Evolutionary conservation across 371 early-diverging fungal species (phyloP).

Genomic region (Syncephalastrum monosporum): DNA sequence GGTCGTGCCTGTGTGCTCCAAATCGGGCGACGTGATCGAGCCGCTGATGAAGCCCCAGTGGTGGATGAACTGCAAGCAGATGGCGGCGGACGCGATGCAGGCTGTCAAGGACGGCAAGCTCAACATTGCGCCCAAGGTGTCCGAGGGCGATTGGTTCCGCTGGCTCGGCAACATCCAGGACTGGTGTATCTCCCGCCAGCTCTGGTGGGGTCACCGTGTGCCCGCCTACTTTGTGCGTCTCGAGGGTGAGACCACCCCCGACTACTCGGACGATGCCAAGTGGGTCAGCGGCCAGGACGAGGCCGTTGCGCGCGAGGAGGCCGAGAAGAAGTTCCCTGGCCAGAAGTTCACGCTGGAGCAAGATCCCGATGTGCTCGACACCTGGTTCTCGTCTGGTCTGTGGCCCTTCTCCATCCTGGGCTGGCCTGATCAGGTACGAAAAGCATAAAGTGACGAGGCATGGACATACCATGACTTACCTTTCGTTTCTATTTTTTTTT

Average conservation of each 20-base stretch:
- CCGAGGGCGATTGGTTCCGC: constrained; percentile 94
- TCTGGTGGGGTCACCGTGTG: constrained; percentile 99
- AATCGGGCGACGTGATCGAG: constrained; percentile 98
- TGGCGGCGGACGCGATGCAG: constrained; percentile 88
- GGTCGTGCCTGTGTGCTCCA: constrained; percentile 91
- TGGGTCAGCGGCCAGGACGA: constrained; percentile 92
- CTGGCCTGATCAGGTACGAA: constrained; percentile 83
- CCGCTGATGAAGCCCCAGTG: constrained; percentile 99
- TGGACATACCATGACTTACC: too few species aligned
- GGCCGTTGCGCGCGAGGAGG: constrained; percentile 78
- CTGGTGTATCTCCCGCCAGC: constrained; percentile 99
- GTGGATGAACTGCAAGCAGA: constrained; percentile 95
- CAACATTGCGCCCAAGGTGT: constrained; percentile 86
- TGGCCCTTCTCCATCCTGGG: constrained; percentile 99
- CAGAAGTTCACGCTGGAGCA: constrained; percentile 61
- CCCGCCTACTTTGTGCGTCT: constrained; percentile 81
- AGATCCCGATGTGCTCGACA: constrained; percentile 94
- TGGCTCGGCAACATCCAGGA: constrained; percentile 98
- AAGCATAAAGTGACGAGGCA: too few species aligned
- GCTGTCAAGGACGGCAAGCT: constrained; percentile 88
- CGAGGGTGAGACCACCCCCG: constrained; percentile 7
- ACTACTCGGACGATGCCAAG: constrained; percentile 57
- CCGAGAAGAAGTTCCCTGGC: constrained; percentile 73
- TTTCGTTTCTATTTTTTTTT: background rate
- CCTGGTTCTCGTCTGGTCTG: constrained; percentile 99